Evolutionary conservation across 108 stramenopile genomes (phyloP), one percentile per base, ranked within the genome.

Genomic region (Nitzschia putrida): DNA sequence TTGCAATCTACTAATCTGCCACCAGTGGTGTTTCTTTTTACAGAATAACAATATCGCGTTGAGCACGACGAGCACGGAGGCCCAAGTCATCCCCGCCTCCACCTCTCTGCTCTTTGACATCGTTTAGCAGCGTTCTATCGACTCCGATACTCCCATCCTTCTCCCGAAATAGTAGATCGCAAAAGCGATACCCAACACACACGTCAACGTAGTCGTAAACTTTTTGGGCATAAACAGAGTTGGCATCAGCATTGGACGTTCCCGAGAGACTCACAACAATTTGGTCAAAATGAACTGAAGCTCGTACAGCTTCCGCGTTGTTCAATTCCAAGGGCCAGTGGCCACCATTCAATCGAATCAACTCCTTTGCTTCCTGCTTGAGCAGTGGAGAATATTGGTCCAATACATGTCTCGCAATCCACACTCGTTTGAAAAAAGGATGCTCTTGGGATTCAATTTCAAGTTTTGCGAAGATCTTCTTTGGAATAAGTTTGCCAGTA

Each of bases 361-460:
- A 34, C 61, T 82, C 70, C 14, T 79, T 74, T 29, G 76, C 83
- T 22, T 77, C 60, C 38, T 50, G 18, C n/a, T 73, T 74, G 16
- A 92, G 69, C 23, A 92, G 45, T 22, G 88, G 91, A 9, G 85
- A 87, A 49, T 79, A 53, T 20, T 73, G 68, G 66, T 92, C 84
- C 58, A 92, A 55, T 16, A 68, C 69, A 56, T 92, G 91, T n/a
- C 86, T 71, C 22, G 77, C 66, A 37, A 58, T 79, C 91, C 91
- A 92, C 0, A 87, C 65, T 13, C 86, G 80, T 70, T 85, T 80
- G 67, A 88, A 87, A 69, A 85, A 85, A 44, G 90, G 90, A 68
- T 91, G 90, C 13, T 80, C 84, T 10, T 76, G 57, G 14, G 79
- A 57, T 44, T 91, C 87, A 8, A 91, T 63, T 23, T 78, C 53